A percentile compares a stretch with the other conserved stretches of the same genome.
These are phyloP conservation scores for Alloascoidea africana DNA, from an alignment of 805 yeast genomes.

Conservation along the genomic window DNA sequence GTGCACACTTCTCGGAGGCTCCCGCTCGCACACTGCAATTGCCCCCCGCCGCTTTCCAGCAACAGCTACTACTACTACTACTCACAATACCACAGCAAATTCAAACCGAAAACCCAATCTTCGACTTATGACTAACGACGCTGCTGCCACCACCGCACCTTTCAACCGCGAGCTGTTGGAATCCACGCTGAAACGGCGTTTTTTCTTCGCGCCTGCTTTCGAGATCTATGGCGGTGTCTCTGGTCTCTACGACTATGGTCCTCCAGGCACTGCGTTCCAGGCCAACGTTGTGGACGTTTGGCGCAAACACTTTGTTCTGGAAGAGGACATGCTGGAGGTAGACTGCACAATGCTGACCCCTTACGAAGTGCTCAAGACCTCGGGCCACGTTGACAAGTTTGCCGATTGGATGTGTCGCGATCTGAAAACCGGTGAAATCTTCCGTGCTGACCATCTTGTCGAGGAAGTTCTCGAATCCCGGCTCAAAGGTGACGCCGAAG, in stretches of 20 bases:
- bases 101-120: conserved; percentile 12
- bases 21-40: background rate
- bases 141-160: conserved; percentile 14
- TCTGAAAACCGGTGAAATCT: conserved; percentile 89
- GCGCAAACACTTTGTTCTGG: conserved; percentile 95
- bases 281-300: conserved; percentile 89
- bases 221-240: conserved; percentile 98
- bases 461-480: conserved; percentile 96
- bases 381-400: conserved; percentile 98
- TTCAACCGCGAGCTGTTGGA: conserved; percentile 84
- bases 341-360: conserved; percentile 98
- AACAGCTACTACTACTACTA: background rate
- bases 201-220: conserved; percentile 94
- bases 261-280: conserved; percentile 98
- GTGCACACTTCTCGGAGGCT: background rate
- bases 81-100: conserved; percentile 8
- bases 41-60: background rate
- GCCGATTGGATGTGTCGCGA: conserved; percentile 99
- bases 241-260: conserved; percentile 96
- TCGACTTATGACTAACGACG: conserved; percentile 2
- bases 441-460: conserved; percentile 95
- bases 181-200: conserved; percentile 83
- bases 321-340: conserved; percentile 98
- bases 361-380: conserved; percentile 91
- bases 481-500: conserved; percentile 92